Base-by-base conservation (phyloP, 352 stramenopile species). In the Phytophthora niederhauseri region DNA sequence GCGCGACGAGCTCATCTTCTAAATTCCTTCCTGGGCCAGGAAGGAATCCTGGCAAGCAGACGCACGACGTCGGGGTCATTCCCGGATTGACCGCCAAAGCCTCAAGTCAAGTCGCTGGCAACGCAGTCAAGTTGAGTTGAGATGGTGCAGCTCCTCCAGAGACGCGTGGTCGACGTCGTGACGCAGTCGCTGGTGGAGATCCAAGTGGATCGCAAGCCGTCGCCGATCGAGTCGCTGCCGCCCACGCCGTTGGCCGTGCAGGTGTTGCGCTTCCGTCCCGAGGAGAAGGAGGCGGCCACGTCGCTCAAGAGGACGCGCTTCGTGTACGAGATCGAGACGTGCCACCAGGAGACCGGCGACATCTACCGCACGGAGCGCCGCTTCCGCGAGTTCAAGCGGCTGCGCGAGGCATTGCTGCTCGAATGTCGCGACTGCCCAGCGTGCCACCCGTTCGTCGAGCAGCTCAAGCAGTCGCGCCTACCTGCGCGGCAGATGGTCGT, bases 271-370 rank as follows among this genome's bases (percentile, higher is more conserved):
- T 89, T 88, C 46, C 82, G 72, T 38, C 62, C 78, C 5, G 81
- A 90, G 62, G 74, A 80, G 70, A 92, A 92, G 59, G 61, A 81
- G 30, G 50, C 57, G 17, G 24, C 56, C 34, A 75, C 78, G 30
- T 76, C 70, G 5, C 68, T 90, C 62, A 87, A 86, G 68, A 91
- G 85, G 72, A 80, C 68, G 38, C 81, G 79, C 49, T 92, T 92
- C 45, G 82, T 92, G 68, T 92, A 90, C 73, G 80, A 89, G 64
- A 86, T 92, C 63, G 84, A 92, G 76, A 85, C 84, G 55, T 92
- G 81, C 57, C 77, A 90, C 54, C 78, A 87, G 34, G 55, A 73
- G 34, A 88, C 84, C 6, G 81, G 84, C 45, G 82, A 90, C 28
- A 63, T 90, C 38, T 90, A 76, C 68, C 76, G 66, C 64, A 68